Conservation (phyloP, 73 alveolate genomes). For the Tetrahymena malaccensis region DNA sequence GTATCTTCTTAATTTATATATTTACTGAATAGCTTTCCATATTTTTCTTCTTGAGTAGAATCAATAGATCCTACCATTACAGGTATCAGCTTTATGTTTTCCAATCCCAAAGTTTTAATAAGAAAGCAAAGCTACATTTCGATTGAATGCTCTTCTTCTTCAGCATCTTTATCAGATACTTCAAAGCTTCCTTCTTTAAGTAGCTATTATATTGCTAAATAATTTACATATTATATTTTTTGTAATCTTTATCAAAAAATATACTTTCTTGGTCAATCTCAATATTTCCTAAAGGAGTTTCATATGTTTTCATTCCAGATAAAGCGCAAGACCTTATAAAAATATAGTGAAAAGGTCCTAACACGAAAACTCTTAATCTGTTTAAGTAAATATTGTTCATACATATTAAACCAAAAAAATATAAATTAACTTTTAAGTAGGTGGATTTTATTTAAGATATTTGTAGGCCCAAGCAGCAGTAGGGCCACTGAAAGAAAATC, state of each 20-base stretch:
- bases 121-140: conserved; percentile 38
- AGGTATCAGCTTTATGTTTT: conserved; percentile 23
- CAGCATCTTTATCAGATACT: conserved; percentile 39
- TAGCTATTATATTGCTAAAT: conserved; percentile 7
- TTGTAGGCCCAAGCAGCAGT: conserved; percentile 36
- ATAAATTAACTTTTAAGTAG: neutral
- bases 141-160: conserved; percentile 39
- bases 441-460: conserved; percentile 30
- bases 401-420: neutral
- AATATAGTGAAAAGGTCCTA: conserved; percentile 38
- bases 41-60: conserved; percentile 23
- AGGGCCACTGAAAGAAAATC: conserved; percentile 38
- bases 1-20: conserved; percentile 25
- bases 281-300: conserved; percentile 39
- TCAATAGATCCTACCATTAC: conserved; percentile 43
- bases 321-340: conserved; percentile 29
- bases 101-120: conserved; percentile 19
- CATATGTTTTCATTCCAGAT: conserved; percentile 23
- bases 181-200: conserved; percentile 23
- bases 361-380: conserved; percentile 12
- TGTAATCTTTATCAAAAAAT: neutral
- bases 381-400: neutral
- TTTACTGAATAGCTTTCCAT: conserved; percentile 30
- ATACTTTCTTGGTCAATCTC: conserved; percentile 24
- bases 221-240: neutral